Conservation (phyloP, 257 asterid genomes). For the Cynanchum wilfordii region DNA sequence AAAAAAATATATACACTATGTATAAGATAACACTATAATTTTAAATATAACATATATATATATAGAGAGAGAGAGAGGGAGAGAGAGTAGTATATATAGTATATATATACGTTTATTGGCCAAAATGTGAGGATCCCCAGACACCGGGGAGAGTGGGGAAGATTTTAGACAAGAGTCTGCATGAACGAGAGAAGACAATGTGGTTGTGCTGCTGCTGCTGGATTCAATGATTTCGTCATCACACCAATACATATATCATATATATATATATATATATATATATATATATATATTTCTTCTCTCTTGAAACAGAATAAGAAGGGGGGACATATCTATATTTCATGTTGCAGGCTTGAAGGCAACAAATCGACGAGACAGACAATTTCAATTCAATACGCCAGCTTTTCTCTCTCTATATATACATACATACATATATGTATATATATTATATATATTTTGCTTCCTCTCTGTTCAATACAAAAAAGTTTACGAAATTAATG, state of each 20-base stretch:
- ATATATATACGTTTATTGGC: too few species aligned
- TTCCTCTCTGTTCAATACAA: neutral
- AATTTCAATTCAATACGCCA: conserved; percentile 16
- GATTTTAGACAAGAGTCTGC: neutral
- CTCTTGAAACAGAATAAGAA: neutral
- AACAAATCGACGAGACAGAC: conserved; percentile 21
- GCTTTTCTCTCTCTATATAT: neutral
- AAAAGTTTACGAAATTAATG: neutral
- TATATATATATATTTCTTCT: conserved; percentile 4
- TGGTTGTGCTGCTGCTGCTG: neutral
- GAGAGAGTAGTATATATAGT: too few species aligned
- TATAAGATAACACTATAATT: too few species aligned
- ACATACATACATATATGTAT: too few species aligned
- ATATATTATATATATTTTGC: neutral
- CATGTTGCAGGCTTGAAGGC: conserved; percentile 20
- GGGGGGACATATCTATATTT: neutral
- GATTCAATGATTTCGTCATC: conserved; percentile 25
- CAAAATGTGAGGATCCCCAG: too few species aligned
- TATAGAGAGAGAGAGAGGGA: too few species aligned
- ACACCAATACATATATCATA: conserved; percentile 1
- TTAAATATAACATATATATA: too few species aligned
- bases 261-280: too few species aligned
- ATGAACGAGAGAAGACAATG: conserved; percentile 15
- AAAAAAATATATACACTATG: too few species aligned
- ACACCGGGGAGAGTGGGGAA: neutral